phyloP scores from a whole-genome alignment of 179 eudicot genomes.

The Vitellaria paradoxa region DNA sequence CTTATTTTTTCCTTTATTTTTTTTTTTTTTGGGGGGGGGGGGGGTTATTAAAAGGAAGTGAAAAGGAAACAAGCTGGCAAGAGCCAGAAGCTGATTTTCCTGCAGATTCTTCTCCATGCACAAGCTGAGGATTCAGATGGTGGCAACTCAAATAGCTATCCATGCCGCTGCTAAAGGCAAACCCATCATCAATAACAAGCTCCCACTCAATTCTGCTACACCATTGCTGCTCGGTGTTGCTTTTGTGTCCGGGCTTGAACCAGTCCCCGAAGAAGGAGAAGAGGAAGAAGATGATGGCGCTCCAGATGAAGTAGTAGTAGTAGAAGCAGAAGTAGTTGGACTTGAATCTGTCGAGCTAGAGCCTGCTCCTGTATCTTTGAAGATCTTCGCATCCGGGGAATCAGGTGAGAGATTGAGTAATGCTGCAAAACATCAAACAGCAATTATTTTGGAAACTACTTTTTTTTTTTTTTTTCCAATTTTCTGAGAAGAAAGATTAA shows the following conservation, averaged over 20 bases:
- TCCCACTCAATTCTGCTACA: slow-evolving; percentile 14
- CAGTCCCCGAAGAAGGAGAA: slow-evolving; percentile 9
- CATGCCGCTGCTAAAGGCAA: slow-evolving; percentile 14
- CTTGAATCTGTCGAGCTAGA: slow-evolving; percentile 19
- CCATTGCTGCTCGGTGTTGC: slow-evolving; percentile 19
- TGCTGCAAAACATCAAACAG: slow-evolving; percentile 18
- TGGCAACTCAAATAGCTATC: slow-evolving; percentile 10
- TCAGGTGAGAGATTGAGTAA: slow-evolving; percentile 38
- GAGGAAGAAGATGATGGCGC: slow-evolving; percentile 8
- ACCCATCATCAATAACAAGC: neutral
- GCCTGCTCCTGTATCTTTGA: slow-evolving; percentile 23
- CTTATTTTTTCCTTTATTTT: neutral
- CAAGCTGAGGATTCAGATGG: neutral
- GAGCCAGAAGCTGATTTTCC: neutral
- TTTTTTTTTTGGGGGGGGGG: no score
- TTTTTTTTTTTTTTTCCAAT: no score
- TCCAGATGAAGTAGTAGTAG: slow-evolving; percentile 14
- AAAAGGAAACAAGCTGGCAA: slow-evolving; percentile 12
- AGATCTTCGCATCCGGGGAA: slow-evolving; percentile 45
- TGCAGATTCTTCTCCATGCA: neutral
- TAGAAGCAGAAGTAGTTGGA: slow-evolving; percentile 15
- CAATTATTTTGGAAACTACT: neutral
- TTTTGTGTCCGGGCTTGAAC: slow-evolving; percentile 20
- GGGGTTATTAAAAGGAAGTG: neutral
- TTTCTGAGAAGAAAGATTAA: neutral